Evolutionary conservation across 2,329 filamentous ascomycete genomes (phyloP), one percentile per base, ranked within the genome.

Genomic region (Colletotrichum salicis): DNA sequence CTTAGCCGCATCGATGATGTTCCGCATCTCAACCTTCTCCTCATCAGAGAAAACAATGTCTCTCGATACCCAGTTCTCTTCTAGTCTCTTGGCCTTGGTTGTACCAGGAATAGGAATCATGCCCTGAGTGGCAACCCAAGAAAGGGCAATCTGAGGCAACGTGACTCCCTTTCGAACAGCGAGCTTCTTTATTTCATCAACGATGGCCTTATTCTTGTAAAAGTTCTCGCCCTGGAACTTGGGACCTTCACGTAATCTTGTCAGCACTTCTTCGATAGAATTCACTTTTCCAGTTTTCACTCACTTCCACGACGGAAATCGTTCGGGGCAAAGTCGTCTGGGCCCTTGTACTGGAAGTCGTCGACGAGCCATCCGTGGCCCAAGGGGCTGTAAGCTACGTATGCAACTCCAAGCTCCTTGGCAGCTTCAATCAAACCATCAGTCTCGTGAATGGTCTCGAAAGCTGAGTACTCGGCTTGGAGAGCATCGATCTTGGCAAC

Each of bases 331-430:
- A 88, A 86, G 71, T 88, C 86, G 8, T 85, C 84, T 0, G 84
- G 84, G 0, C 78, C 77, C 62, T 84, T 80, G 75, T 78, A 84
- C 3, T 77, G 67, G 61, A 85, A 85, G 71, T 84, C 75, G 62
- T 86, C 84, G 0, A 85, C 84, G 0, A 86, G 80, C 82, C 84
- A 85, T 15, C 85, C 85, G 45, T 86, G 83, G 1, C 84, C 84
- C 0, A 86, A 75, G 0, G 85, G 85, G 29, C 84, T 85, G 62
- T 84, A 86, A 0, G 85, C 84, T 0, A 86, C 82, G 55, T 81
- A 86, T 0, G 84, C 81, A 0, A 86, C 74, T 1, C 77, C 80
- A 1, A 86, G 74, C 41, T 86, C 84, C 37, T 78, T 81, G 1
- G 79, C 79, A 1, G 84, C 79, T 0, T 84, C 79, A 22, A 86